Conservation (phyloP, 169 alveolate genomes). For the Plasmodium chabaudi region DNA sequence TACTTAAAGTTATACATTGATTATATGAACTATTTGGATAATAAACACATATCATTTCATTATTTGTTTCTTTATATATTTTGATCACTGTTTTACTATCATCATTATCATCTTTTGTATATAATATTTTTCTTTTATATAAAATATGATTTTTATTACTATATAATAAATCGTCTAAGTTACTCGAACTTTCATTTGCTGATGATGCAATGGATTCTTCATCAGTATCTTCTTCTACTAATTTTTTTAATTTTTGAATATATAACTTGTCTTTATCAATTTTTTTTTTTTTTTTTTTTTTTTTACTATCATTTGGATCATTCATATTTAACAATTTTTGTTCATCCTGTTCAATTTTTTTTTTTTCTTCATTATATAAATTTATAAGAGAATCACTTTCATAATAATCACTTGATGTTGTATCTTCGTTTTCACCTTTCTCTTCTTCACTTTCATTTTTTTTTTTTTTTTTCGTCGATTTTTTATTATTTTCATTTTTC, state of each 20-base stretch:
- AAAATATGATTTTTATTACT: conserved; percentile 41
- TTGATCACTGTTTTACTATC: conserved; percentile 14
- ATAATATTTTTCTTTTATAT: conserved; percentile 66
- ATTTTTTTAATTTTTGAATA: conserved; percentile 60
- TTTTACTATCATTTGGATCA: not conserved
- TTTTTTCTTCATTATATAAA: conserved; percentile 66
- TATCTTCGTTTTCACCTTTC: not conserved
- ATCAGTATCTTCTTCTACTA: conserved; percentile 63
- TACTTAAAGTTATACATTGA: conserved; percentile 36
- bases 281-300: conserved; percentile 46
- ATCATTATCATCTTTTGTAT: conserved; percentile 10
- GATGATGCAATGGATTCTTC: conserved; percentile 40
- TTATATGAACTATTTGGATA: conserved; percentile 64
- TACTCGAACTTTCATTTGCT: conserved; percentile 24
- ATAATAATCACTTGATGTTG: conserved; percentile 28
- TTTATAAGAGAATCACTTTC: conserved; percentile 60
- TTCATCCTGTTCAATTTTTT: conserved; percentile 20
- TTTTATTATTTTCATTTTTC: conserved; percentile 5
- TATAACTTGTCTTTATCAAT: conserved; percentile 59
- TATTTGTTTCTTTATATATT: conserved; percentile 45
- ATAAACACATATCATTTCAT: conserved; percentile 47
- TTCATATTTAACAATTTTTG: conserved; percentile 4
- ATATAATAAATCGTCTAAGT: conserved; percentile 14
- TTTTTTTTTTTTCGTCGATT: not conserved
- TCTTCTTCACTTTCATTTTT: not conserved